Evolutionary conservation across 371 early-diverging fungal species (phyloP).

Genomic region (Amoeboaphelidium protococcarum): DNA sequence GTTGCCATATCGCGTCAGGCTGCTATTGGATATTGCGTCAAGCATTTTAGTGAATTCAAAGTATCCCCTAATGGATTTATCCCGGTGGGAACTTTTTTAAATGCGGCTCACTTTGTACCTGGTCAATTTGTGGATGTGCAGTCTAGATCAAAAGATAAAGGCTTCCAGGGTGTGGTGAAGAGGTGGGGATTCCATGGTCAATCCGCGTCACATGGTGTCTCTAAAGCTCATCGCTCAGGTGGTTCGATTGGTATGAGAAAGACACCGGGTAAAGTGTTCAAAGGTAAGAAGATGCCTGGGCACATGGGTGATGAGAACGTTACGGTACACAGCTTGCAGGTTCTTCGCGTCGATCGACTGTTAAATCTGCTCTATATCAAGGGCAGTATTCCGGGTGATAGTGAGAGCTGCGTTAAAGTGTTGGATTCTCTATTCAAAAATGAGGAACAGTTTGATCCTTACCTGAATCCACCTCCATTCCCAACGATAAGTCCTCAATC

Average conservation of each 20-base stretch:
- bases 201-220: constrained; percentile 78
- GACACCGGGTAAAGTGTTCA: constrained; percentile 74
- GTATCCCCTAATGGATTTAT: constrained; percentile 61
- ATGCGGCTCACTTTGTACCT: constrained; percentile 64
- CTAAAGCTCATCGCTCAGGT: constrained; percentile 58
- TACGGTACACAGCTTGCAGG: constrained; percentile 52
- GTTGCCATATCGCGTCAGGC: background rate
- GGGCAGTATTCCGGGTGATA: constrained; percentile 69
- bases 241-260: constrained; percentile 87
- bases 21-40: background rate
- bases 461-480: background rate
- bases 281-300: constrained; percentile 95
- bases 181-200: constrained; percentile 77
- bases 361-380: constrained; percentile 65
- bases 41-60: constrained; percentile 36
- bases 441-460: background rate
- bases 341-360: constrained; percentile 61
- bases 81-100: constrained; percentile 37
- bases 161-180: constrained; percentile 93
- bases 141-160: constrained; percentile 69
- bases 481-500: background rate
- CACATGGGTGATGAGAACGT: constrained; percentile 63
- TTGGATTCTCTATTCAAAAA: constrained; percentile 35
- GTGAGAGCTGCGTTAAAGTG: constrained; percentile 52
- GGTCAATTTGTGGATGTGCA: constrained; percentile 82